Conservation (phyloP, 148 eudicot species). For the Mesembryanthemum crystallinum region DNA sequence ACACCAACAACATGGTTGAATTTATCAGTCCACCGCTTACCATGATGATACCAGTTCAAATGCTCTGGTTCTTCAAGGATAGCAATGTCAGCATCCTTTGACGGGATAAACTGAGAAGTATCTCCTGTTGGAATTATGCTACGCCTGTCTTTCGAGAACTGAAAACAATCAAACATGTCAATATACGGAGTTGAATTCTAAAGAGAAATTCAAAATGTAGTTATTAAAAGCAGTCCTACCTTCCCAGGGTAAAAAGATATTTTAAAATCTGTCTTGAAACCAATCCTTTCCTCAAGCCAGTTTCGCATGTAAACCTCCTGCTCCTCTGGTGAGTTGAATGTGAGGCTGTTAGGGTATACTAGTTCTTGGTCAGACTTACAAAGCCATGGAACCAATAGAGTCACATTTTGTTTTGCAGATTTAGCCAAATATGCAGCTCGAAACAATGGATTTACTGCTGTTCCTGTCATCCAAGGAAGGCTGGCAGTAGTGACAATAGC, state of each 20-base stretch:
- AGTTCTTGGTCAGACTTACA: slow-evolving; percentile 89
- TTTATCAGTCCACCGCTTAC: slow-evolving; percentile 98
- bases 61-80: slow-evolving; percentile 99
- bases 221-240: slow-evolving; percentile 41
- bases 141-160: slow-evolving; percentile 87
- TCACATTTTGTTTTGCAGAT: slow-evolving; percentile 84
- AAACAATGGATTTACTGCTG: slow-evolving; percentile 94
- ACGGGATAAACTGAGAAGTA: slow-evolving; percentile 76
- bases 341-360: slow-evolving; percentile 82
- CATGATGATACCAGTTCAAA: slow-evolving; percentile 98
- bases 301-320: slow-evolving; percentile 80
- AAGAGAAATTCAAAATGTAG: neutral
- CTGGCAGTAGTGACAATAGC: slow-evolving; percentile 98
- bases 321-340: slow-evolving; percentile 83
- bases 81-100: slow-evolving; percentile 93
- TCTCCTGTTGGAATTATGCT: slow-evolving; percentile 96
- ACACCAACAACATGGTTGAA: slow-evolving; percentile 96
- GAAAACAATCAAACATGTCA: slow-evolving; percentile 18
- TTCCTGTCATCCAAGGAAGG: slow-evolving; percentile 99
- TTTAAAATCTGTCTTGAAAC: slow-evolving; percentile 86
- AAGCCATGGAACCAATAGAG: slow-evolving; percentile 96
- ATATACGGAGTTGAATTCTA: neutral
- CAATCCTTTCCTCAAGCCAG: slow-evolving; percentile 96
- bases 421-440: slow-evolving; percentile 93
- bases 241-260: slow-evolving; percentile 98